A percentile compares a stretch with the other conserved stretches of the same genome.
Evolutionary conservation across 2,329 filamentous ascomycete species (phyloP).

Genomic region (Epichloe sylvatica): DNA sequence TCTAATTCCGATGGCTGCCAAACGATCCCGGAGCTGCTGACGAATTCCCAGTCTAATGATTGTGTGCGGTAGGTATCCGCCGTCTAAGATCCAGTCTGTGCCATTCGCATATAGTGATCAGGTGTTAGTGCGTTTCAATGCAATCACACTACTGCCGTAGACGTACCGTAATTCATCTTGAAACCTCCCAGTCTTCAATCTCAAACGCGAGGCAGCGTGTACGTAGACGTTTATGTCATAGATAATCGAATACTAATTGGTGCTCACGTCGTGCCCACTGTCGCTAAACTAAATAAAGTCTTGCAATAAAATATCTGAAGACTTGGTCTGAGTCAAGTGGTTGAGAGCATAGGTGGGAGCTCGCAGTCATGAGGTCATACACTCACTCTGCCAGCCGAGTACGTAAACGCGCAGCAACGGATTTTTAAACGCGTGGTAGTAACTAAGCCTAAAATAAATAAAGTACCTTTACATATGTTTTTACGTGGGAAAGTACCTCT

Average conservation of each 20-base stretch:
- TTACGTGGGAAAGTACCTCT: too few species aligned
- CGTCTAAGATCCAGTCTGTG: conserved; percentile 45
- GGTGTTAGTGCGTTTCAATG: neutral
- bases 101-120: neutral
- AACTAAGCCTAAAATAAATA: too few species aligned
- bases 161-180: conserved; percentile 3
- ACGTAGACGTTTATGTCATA: too few species aligned
- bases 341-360: neutral
- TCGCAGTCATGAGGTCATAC: too few species aligned
- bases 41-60: conserved; percentile 53
- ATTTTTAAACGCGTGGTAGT: too few species aligned
- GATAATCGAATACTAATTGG: too few species aligned
- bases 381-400: too few species aligned
- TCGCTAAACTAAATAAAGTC: neutral
- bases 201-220: neutral
- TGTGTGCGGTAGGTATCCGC: conserved; percentile 48
- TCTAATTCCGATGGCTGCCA: conserved; percentile 38
- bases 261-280: too few species aligned
- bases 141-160: neutral
- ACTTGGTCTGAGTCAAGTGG: neutral
- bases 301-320: neutral
- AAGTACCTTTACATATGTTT: too few species aligned
- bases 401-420: too few species aligned
- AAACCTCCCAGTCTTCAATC: neutral
- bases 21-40: conserved; percentile 47